phyloP scores from a whole-genome alignment of 2,329 filamentous ascomycete species.

The Colletotrichum lupini region DNA sequence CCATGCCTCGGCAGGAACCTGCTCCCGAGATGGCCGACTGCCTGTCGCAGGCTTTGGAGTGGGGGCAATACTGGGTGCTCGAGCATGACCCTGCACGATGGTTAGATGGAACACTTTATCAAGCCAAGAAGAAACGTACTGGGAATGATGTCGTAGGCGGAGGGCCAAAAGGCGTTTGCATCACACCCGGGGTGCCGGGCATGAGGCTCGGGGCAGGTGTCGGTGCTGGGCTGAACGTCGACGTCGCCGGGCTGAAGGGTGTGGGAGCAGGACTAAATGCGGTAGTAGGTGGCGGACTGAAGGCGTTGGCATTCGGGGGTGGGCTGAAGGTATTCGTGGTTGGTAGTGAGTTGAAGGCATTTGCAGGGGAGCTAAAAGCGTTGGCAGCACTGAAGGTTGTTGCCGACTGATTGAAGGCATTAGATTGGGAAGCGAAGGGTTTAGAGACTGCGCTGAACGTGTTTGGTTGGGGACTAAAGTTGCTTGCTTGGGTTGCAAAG shows the following conservation, averaged over 20 bases:
- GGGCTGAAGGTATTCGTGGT: conserved; percentile 2
- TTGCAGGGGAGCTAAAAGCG: conserved; percentile 5
- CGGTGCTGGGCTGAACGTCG: conserved; percentile 29
- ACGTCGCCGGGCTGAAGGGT: conserved; percentile 27
- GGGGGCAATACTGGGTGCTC: conserved; percentile 36
- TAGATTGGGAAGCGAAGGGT: conserved; percentile 2
- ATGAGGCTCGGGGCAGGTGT: conserved; percentile 30
- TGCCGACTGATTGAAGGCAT: not conserved
- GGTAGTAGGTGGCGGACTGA: conserved; percentile 24
- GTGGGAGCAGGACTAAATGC: conserved; percentile 23
- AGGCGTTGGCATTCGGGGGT: conserved; percentile 9
- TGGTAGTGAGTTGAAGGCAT: conserved; percentile 23
- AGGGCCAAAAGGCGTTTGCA: conserved; percentile 31
- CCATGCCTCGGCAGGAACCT: conserved; percentile 59
- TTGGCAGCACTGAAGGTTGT: conserved; percentile 12
- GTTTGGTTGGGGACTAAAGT: not conserved
- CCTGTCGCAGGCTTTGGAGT: conserved; percentile 44
- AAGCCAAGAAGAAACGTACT: conserved; percentile 10
- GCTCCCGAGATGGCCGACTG: conserved; percentile 52
- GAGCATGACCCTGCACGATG: conserved; percentile 25
- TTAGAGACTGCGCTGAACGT: conserved; percentile 1
- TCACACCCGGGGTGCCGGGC: conserved; percentile 19
- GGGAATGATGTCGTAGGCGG: conserved; percentile 33
- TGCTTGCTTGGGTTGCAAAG: conserved; percentile 7
- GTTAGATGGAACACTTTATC: conserved; percentile 10